Percentiles rank a stretch among this genome's conserved stretches.
Evolutionary conservation across 2,329 filamentous ascomycete genomes (phyloP).

Genomic region (Diplodia scrobiculata): DNA sequence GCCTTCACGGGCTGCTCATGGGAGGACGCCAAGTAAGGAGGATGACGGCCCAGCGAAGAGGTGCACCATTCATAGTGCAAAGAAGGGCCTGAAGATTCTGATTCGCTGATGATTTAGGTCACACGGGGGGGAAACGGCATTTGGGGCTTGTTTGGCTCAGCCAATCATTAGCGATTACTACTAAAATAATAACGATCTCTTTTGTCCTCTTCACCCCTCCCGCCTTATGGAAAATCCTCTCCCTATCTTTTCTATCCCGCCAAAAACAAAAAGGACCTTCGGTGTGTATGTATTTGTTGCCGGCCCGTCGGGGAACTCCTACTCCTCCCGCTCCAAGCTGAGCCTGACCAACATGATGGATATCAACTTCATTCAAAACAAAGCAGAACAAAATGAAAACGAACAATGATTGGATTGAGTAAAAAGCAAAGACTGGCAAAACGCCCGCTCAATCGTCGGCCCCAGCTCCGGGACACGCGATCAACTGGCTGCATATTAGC

Average conservation of each 20-base stretch:
- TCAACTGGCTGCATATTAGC: slow-evolving; percentile 15
- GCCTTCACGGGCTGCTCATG: neutral
- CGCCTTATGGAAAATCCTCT: neutral
- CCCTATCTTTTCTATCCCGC: neutral
- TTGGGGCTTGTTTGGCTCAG: neutral
- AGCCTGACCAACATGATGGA: neutral
- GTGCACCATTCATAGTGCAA: neutral
- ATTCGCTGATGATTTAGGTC: neutral
- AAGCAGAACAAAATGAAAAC: slow-evolving; percentile 1
- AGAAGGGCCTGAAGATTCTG: neutral
- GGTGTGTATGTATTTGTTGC: slow-evolving; percentile 1
- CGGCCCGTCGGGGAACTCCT: neutral
- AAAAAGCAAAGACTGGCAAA: neutral
- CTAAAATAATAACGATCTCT: slow-evolving; percentile 6
- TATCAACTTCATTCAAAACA: slow-evolving; percentile 2
- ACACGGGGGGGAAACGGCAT: neutral
- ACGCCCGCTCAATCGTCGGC: neutral
- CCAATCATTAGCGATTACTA: slow-evolving; percentile 26
- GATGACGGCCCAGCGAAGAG: neutral
- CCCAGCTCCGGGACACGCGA: slow-evolving; percentile 10
- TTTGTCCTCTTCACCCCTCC: neutral
- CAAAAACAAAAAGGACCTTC: neutral
- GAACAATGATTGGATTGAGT: neutral
- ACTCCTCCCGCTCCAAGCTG: neutral
- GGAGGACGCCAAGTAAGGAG: neutral